Conservation (phyloP, 2,329 filamentous ascomycete genomes). For the Helotiales sp. region DNA sequence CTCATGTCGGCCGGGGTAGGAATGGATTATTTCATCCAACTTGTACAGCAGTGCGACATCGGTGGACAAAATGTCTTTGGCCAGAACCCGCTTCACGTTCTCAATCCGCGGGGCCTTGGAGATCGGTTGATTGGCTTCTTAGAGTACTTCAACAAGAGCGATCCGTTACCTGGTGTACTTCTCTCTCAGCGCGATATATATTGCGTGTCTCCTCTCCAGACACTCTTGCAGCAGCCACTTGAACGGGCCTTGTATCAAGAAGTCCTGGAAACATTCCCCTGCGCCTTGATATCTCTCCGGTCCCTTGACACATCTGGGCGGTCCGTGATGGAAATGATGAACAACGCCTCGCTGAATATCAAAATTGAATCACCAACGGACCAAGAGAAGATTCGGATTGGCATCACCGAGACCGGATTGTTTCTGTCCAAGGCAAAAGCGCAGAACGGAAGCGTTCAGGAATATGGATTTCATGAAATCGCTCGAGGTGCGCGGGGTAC, state of each 20-base stretch:
- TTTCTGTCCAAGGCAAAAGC: slow-evolving; percentile 21
- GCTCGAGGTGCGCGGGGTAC: slow-evolving; percentile 32
- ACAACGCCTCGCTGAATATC: slow-evolving; percentile 26
- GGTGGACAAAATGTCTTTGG: slow-evolving; percentile 32
- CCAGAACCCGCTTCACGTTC: slow-evolving; percentile 35
- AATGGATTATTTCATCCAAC: slow-evolving; percentile 32
- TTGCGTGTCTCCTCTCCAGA: slow-evolving; percentile 34
- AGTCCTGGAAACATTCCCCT: slow-evolving; percentile 32
- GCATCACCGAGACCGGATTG: slow-evolving; percentile 28
- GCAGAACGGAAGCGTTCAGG: not conserved
- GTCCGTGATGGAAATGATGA: slow-evolving; percentile 31
- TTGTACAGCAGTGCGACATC: slow-evolving; percentile 19
- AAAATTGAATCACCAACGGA: slow-evolving; percentile 25
- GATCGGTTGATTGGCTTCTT: slow-evolving; percentile 30
- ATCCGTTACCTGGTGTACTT: slow-evolving; percentile 27
- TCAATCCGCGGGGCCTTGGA: slow-evolving; percentile 32
- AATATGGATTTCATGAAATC: slow-evolving; percentile 37
- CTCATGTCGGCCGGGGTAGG: slow-evolving; percentile 34
- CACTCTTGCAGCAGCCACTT: slow-evolving; percentile 32
- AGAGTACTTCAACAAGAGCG: slow-evolving; percentile 32
- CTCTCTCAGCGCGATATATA: slow-evolving; percentile 36
- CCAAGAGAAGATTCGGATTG: slow-evolving; percentile 29
- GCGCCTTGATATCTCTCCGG: slow-evolving; percentile 31
- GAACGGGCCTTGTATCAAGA: slow-evolving; percentile 28
- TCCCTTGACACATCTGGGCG: slow-evolving; percentile 33